Base-by-base conservation (phyloP, 495 filamentous ascomycete genomes). In the Neurospora sp. region DNA sequence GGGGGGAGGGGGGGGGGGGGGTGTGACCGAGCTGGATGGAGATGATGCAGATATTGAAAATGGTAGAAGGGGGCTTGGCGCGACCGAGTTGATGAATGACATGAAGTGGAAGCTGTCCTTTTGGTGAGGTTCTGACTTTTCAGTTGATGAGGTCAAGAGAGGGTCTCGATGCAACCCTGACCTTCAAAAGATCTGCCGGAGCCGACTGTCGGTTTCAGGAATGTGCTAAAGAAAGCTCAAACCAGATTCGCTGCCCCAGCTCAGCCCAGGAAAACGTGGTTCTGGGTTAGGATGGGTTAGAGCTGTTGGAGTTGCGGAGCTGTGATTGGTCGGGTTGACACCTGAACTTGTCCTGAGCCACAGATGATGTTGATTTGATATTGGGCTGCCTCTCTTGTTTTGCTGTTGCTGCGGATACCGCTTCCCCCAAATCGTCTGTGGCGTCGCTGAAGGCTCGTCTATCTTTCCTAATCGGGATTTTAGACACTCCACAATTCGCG, bases 361-460 rank as follows among this genome's bases (percentile, higher is more conserved):
- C 48, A 31, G 20, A 31, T 31, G 53, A 61, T 16, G 48, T 16
- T 61, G 42, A 27, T 61, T 61, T 35, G 53, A 16, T 65, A 37
- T 65, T 9, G 5, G 53, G 53, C 27, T 65, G 53, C 53, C 53
- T 65, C 53, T 35, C 22, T 14, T 31, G 11, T 16, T 69, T 69
- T 20, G 10, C 20, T n/a, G 68, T 39, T 69, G 68, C 35, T 40
- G 68, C 35, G 68, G 68, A 38, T 14, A 39, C 68, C 68, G 68
- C 68, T n/a, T n/a, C n/a, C n/a, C n/a, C n/a, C n/a, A n/a, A 39
- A 40, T 39, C 41, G 39, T 39, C 72, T 71, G 74, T 76, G 79
- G 77, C 77, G 75, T 69, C 73, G 78, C 79, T 81, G 79, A 81
- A 59, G 77, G 76, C 73, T 80, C 79, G 77, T 70, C 69, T 75